These are phyloP conservation scores for Cyclotella choctawhatcheeana DNA, from an alignment of 108 stramenopile species.

Conservation along the genomic window DNA sequence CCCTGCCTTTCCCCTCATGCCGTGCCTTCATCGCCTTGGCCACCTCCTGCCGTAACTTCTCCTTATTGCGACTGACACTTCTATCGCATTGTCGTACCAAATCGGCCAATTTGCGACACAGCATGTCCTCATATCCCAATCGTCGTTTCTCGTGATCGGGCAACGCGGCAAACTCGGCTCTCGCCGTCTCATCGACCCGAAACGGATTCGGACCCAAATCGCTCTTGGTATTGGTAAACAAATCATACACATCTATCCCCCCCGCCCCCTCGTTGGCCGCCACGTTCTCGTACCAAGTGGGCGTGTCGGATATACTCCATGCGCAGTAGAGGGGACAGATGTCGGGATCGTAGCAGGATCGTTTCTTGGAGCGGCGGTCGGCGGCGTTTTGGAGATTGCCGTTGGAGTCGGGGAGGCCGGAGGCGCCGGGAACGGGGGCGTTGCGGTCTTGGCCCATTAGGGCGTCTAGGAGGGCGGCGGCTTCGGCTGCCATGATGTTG, in stretches of 20 bases:
- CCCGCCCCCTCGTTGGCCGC: slow-evolving; percentile 48
- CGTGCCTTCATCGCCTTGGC: slow-evolving; percentile 61
- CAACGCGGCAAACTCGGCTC: slow-evolving; percentile 65
- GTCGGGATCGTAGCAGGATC: slow-evolving; percentile 84
- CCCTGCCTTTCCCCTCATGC: slow-evolving; percentile 43
- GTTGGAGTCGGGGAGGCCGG: slow-evolving; percentile 20
- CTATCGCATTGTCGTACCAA: slow-evolving; percentile 82
- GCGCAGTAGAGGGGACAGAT: slow-evolving; percentile 88
- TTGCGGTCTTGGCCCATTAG: slow-evolving; percentile 91
- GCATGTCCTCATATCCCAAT: slow-evolving; percentile 73
- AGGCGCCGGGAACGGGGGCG: slow-evolving; percentile 59
- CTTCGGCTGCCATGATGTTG: slow-evolving; percentile 69
- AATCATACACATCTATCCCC: slow-evolving; percentile 85
- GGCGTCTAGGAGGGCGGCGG: slow-evolving; percentile 79
- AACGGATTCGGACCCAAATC: slow-evolving; percentile 81
- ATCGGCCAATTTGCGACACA: slow-evolving; percentile 77
- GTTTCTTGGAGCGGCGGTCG: slow-evolving; percentile 38
- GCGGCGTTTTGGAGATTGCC: slow-evolving; percentile 5
- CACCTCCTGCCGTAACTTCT: slow-evolving; percentile 80
- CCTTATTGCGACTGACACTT: slow-evolving; percentile 75
- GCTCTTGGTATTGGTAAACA: slow-evolving; percentile 90
- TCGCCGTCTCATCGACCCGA: slow-evolving; percentile 68
- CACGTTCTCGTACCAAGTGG: slow-evolving; percentile 49
- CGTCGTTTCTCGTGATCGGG: slow-evolving; percentile 80
- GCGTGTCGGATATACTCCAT: slow-evolving; percentile 56